Conservation (phyloP, 2,329 filamentous ascomycete genomes). For the Colletotrichum gigasporum region DNA sequence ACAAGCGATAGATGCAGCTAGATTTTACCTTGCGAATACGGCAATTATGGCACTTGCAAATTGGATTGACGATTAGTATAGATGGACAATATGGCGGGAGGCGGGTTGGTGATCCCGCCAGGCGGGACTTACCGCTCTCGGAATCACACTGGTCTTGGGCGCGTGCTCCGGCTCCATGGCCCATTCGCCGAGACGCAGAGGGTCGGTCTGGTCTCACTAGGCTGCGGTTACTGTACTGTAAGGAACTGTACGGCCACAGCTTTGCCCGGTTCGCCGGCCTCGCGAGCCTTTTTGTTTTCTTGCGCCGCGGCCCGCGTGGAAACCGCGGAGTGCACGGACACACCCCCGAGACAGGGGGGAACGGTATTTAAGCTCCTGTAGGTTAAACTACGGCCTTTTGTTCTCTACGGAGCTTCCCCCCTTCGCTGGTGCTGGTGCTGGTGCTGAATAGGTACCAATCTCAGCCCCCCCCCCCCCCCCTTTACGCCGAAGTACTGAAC, state of each 20-base stretch:
- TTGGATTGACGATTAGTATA: too few relatives aligned
- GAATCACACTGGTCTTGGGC: slow-evolving; percentile 18
- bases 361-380: background rate
- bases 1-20: background rate
- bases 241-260: background rate
- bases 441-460: background rate
- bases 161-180: slow-evolving; percentile 10
- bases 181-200: background rate
- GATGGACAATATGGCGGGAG: too few relatives aligned
- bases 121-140: slow-evolving; percentile 18
- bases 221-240: background rate
- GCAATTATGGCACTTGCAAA: slow-evolving; percentile 27
- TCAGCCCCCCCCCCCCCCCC: too few relatives aligned
- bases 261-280: background rate
- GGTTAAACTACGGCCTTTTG: slow-evolving; percentile 4
- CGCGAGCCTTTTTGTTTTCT: slow-evolving; percentile 11
- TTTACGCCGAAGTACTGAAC: too few relatives aligned
- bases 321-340: slow-evolving; percentile 1
- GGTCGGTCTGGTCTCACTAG: background rate
- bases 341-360: background rate
- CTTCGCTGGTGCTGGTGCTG: background rate
- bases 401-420: background rate
- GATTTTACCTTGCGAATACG: slow-evolving; percentile 22
- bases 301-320: slow-evolving; percentile 13
- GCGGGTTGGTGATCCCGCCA: background rate